A percentile compares a stretch with the other conserved stretches of the same genome.
Conservation (phyloP, 768 basidiomycete species). For the Mycena sanguinolenta region DNA sequence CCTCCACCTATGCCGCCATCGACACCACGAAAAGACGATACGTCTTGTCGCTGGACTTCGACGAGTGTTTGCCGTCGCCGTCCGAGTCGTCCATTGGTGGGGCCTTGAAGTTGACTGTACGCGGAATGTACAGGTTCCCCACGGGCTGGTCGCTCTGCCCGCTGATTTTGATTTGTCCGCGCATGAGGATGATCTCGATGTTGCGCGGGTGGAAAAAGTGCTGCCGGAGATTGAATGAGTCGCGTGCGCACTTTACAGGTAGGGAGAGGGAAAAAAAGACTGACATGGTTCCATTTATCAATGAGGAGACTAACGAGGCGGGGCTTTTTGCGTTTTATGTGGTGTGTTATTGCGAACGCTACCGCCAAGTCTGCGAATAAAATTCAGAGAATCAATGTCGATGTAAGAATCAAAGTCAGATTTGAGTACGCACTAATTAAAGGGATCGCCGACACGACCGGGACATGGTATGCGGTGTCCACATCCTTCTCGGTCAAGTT, state of each 20-base stretch:
- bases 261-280: conserved; percentile 28
- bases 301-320: conserved; percentile 56
- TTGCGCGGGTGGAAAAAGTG: conserved; percentile 63
- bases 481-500: conserved; percentile 51
- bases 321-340: conserved; percentile 48
- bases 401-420: background rate
- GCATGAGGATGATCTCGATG: conserved; percentile 58
- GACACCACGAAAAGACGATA: conserved; percentile 34
- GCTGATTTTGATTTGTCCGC: conserved; percentile 41
- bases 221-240: conserved; percentile 40
- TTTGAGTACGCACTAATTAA: conserved; percentile 48
- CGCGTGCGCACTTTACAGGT: background rate
- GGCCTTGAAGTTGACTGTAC: conserved; percentile 30
- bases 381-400: conserved; percentile 3
- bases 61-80: background rate
- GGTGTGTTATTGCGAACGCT: conserved; percentile 47
- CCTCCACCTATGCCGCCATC: conserved; percentile 22
- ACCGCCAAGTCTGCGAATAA: conserved; percentile 36
- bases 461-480: conserved; percentile 39
- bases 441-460: conserved; percentile 46
- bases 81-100: background rate
- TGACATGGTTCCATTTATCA: conserved; percentile 66
- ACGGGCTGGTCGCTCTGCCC: conserved; percentile 38
- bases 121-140: conserved; percentile 35
- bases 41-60: conserved; percentile 14